Evolutionary conservation across 2,329 filamentous ascomycete species (phyloP).

Genomic region (Penicillium paneum): DNA sequence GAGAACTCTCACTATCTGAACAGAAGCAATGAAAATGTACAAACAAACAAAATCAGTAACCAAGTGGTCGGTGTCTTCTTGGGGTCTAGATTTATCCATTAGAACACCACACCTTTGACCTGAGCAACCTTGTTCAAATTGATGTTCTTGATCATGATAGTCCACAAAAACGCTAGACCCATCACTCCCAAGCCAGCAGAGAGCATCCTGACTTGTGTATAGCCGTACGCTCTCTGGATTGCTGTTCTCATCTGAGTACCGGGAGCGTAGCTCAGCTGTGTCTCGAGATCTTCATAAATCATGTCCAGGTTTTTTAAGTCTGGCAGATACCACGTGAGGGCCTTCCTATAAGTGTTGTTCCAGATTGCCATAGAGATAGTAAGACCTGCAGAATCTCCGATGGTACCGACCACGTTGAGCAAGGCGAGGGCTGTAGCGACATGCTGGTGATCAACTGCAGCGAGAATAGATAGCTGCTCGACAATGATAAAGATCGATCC

Average conservation of each 20-base stretch:
- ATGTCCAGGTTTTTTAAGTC: conserved; percentile 9
- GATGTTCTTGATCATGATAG: conserved; percentile 51
- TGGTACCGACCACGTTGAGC: conserved; percentile 53
- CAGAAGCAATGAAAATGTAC: too few relatives aligned
- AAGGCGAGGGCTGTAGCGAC: conserved; percentile 56
- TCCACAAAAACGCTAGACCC: conserved; percentile 43
- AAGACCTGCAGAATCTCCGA: conserved; percentile 55
- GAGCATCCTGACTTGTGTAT: conserved; percentile 53
- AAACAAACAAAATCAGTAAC: too few relatives aligned
- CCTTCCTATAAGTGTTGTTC: conserved; percentile 54
- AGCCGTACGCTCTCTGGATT: conserved; percentile 60
- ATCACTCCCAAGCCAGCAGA: conserved; percentile 49
- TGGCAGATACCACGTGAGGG: conserved; percentile 48
- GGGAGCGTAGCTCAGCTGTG: conserved; percentile 24
- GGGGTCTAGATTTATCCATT: conserved; percentile 11
- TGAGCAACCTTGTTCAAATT: conserved; percentile 51
- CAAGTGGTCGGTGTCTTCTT: not conserved
- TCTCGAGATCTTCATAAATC: conserved; percentile 18
- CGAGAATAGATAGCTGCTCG: conserved; percentile 55
- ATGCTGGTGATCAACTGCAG: conserved; percentile 55
- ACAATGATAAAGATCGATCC: conserved; percentile 53
- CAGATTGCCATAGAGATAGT: conserved; percentile 61
- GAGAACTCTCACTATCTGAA: too few relatives aligned
- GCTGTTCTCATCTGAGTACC: conserved; percentile 52
- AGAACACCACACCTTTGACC: conserved; percentile 53